Evolutionary conservation across 1,284 basidiomycete species (phyloP).

Genomic region (Ceratobasidium theobromae): DNA sequence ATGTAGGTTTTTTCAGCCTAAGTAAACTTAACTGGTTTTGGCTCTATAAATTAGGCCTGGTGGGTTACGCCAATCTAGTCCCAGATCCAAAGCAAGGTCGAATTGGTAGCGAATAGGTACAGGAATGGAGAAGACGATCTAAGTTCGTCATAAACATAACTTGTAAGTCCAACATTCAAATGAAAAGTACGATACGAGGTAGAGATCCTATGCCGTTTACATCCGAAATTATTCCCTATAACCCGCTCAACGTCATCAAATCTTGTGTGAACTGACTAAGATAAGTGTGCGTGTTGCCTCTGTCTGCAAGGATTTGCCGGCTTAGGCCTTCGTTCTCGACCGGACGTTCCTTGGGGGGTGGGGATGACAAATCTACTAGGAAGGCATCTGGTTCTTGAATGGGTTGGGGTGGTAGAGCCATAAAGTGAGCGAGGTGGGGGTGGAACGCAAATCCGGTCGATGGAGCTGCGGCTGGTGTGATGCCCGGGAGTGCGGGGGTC

Average conservation of each 20-base stretch:
- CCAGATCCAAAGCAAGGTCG: neutral
- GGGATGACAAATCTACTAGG: slow-evolving; percentile 14
- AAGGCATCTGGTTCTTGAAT: slow-evolving; percentile 12
- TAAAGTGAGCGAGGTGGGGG: slow-evolving; percentile 17
- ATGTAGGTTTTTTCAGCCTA: no score
- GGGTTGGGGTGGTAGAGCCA: slow-evolving; percentile 8
- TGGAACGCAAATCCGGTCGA: slow-evolving; percentile 22
- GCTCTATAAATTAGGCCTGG: no score
- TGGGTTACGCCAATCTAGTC: no score
- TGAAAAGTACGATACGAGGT: neutral
- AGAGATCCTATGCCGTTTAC: neutral
- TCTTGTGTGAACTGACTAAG: slow-evolving; percentile 27
- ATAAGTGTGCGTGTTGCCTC: slow-evolving; percentile 6
- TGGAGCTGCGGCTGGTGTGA: neutral
- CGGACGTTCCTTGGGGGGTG: slow-evolving; percentile 19
- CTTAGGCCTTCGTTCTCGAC: neutral
- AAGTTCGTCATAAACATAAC: neutral
- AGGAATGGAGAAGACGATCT: neutral
- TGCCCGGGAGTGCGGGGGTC: neutral
- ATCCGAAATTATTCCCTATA: slow-evolving; percentile 3
- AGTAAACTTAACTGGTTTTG: no score
- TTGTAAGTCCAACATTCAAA: neutral
- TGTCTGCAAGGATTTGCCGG: neutral
- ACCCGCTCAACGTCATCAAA: slow-evolving; percentile 24
- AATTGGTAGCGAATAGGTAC: slow-evolving; percentile 8